These are phyloP conservation scores for Diatrype stigma DNA, from an alignment of 2,329 filamentous ascomycete genomes.

Conservation along the genomic window DNA sequence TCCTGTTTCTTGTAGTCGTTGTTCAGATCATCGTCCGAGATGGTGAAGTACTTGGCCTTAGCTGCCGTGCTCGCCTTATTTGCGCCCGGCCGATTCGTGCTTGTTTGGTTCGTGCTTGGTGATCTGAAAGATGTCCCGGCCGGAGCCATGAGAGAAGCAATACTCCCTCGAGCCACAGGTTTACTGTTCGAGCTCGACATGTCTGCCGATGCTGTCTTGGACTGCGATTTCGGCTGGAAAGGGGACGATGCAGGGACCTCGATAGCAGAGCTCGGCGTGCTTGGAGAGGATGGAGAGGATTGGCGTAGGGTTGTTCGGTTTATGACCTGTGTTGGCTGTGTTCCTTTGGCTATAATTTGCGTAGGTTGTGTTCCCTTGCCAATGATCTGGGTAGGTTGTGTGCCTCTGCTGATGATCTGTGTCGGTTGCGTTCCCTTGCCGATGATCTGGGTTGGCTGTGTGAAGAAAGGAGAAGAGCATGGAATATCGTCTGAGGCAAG, in stretches of 20 bases:
- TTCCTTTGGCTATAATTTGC: conserved; percentile 30
- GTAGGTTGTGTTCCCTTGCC: conserved; percentile 38
- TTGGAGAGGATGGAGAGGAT: conserved; percentile 30
- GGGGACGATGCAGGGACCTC: conserved; percentile 92
- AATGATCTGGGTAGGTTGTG: conserved; percentile 60
- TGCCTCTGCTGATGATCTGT: conserved; percentile 42
- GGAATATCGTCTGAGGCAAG: conserved; percentile 33
- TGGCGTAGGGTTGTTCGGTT: conserved; percentile 32
- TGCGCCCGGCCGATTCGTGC: conserved; percentile 3
- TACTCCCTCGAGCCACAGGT: conserved; percentile 26
- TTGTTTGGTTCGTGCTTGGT: conserved; percentile 26
- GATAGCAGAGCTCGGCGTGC: conserved; percentile 47
- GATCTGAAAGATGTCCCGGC: conserved; percentile 68
- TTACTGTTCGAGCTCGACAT: conserved; percentile 5
- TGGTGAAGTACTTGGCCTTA: conserved; percentile 28
- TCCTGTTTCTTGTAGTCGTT: conserved; percentile 28
- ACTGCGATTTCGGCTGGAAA: conserved; percentile 41
- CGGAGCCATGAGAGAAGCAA: conserved; percentile 67
- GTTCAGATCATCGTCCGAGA: conserved; percentile 29
- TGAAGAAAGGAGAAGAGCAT: conserved; percentile 41
- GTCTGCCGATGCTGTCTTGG: conserved; percentile 7
- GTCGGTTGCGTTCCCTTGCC: conserved; percentile 52
- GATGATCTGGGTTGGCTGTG: conserved; percentile 38
- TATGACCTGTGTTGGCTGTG: conserved; percentile 40
- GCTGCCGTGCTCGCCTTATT: conserved; percentile 23